Evolutionary conservation across 805 yeast genomes (phyloP), one percentile per base, ranked within the genome.

Genomic region (Pichia paraexigua): DNA sequence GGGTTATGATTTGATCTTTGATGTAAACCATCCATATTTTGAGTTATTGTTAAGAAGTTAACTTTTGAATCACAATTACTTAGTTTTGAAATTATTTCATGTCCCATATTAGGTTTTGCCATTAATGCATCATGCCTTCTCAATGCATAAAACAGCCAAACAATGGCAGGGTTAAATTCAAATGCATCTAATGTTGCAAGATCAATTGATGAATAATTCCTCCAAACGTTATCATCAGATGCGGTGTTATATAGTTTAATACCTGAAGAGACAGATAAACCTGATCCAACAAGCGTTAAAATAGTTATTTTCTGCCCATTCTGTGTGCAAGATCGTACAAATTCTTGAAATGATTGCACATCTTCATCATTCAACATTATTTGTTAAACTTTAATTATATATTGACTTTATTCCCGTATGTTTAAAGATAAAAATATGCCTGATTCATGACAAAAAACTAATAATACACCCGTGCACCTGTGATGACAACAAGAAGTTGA

Each of bases 131-230:
- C 71, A 45, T 69, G 74, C 44, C 97, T 64, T 54, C 95, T 69
- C 64, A 80, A 79, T 5, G 88, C 74, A 65, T 90, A 89, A 60
- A 86, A 89, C 62, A 87, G 92, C 97, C 97, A 89, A 9, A 90
- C 96, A 11, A 88, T 71, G 0, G 87, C 87, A 0, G 97, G 96
- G 62, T 89, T 91, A 20, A 73, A 71, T 53, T 82, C 78, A 64
- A 90, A 89, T 6, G 96, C 96, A 62, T 89, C 96, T 0, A 95
- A 96, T 0, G 96, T 89, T 9, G 96, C 96, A 43, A 90, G 71
- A 61, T 89, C 96, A 44, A 87, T 82, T 58, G 90, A 81, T 48
- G 84, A 84, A 68, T 79, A 85, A 54, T 80, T 80, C 54, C 79
- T 74, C 96, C 96, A 89, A 1, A 42, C 35, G 20, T 24, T 28